Base-by-base conservation (phyloP, 192 early-diverging fungal genomes). In the Spizellomyces sp. region DNA sequence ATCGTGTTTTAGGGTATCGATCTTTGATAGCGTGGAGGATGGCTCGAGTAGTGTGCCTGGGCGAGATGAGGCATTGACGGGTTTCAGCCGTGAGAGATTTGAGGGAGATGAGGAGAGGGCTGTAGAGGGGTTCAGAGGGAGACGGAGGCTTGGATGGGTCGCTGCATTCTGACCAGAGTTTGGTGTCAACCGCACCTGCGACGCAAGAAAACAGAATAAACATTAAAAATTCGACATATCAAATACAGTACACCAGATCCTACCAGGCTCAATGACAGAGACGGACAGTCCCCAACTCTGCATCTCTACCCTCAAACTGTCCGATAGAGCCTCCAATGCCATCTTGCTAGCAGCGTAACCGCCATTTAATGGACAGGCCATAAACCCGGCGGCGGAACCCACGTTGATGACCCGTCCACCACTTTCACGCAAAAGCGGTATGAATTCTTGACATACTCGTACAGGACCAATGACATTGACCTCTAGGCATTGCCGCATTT, bases 331-430 rank as follows among this genome's bases (percentile, higher is more conserved):
- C 73, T 80, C 70, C 15, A 83, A 64, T 54, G 62, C 77, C 66
- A 69, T 66, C 59, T 83, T 83, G 46, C 58, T 65, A 6, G 81
- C 71, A n/a, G 81, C 75, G 70, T 73, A 83, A 19, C 46, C 48
- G 27, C 81, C 81, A 58, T 74, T 48, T 47, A 77, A 70, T 4
- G 81, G 81, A 56, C 67, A 65, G 9, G 81, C 72, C 5, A 70
- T 78, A 21, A 78, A 55, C 7, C 75, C 75, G 22, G 67, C 64
- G 5, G 55, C 48, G 4, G 72, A 75, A 17, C 69, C 71, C 5
- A 83, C 70, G 63, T 83, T 83, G 12, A 83, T 55, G 44, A 83
- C 73, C 2, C 75, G 61, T 45, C 81, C 81, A 36, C 65, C 64
- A 70, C 57, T 36, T 71, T 44, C 12, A 36, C 27, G 27, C 27